Percentiles rank a stretch among this genome's conserved stretches.
These are phyloP conservation scores for Psilocybe mexicana DNA, from an alignment of 1,284 basidiomycete species.

Conservation along the genomic window DNA sequence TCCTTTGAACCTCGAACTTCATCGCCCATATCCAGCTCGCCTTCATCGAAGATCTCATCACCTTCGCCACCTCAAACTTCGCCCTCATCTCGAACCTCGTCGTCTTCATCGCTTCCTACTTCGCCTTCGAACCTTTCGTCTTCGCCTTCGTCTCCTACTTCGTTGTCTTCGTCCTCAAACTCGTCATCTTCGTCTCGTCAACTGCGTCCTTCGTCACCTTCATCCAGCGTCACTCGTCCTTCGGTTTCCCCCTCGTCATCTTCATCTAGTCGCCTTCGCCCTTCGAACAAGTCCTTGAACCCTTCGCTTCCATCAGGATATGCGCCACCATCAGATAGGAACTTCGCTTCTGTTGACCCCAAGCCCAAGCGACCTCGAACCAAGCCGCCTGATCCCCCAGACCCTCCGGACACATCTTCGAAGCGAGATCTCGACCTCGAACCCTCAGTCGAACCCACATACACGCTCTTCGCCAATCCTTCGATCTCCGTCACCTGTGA, in stretches of 20 bases:
- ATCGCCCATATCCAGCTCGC: too few species aligned
- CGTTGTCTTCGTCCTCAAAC: not conserved
- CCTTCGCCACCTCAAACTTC: not conserved
- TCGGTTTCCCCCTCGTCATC: not conserved
- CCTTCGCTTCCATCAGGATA: not conserved
- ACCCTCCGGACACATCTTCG: not conserved
- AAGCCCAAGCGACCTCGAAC: not conserved
- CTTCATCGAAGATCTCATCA: too few species aligned
- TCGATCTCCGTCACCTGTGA: not conserved
- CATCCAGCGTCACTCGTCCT: not conserved
- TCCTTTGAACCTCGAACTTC: too few species aligned
- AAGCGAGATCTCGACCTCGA: not conserved
- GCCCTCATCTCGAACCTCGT: not conserved
- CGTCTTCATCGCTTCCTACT: not conserved
- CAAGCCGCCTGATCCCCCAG: not conserved
- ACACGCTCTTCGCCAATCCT: not conserved
- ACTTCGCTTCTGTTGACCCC: not conserved
- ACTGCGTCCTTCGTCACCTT: not conserved
- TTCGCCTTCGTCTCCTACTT: not conserved
- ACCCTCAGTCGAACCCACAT: not conserved
- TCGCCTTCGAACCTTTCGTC: not conserved
- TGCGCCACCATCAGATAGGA: not conserved
- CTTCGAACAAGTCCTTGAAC: too few species aligned
- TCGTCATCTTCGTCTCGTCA: not conserved
- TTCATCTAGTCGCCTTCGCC: too few species aligned